Conservation (phyloP, 2,329 filamentous ascomycete species). For the Lomentospora prolificans region DNA sequence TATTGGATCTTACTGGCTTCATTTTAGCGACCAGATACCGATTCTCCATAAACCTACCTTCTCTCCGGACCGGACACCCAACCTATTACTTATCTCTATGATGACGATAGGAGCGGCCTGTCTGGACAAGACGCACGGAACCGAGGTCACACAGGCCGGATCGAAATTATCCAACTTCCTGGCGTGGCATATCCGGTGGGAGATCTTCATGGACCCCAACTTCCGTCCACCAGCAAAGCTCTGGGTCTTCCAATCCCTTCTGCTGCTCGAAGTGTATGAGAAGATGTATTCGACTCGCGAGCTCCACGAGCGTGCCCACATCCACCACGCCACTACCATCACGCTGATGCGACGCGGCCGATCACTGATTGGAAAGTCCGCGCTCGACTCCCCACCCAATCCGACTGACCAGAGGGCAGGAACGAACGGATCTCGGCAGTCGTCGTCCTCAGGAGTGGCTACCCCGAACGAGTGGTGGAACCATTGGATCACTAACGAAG, state of each 20-base stretch:
- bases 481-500: conserved; percentile 90
- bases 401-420: conserved; percentile 47
- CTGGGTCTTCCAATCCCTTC: conserved; percentile 88
- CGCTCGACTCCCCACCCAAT: conserved; percentile 74
- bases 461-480: conserved; percentile 89
- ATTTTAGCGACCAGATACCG: conserved; percentile 89
- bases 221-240: conserved; percentile 88
- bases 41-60: conserved; percentile 95
- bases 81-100: conserved; percentile 74
- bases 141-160: conserved; percentile 63
- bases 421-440: conserved; percentile 45
- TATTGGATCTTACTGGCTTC: conserved; percentile 85
- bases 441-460: conserved; percentile 48
- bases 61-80: conserved; percentile 75
- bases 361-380: conserved; percentile 77
- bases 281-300: conserved; percentile 95
- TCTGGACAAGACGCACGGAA: conserved; percentile 70
- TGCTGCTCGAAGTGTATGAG: conserved; percentile 87
- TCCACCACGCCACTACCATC: conserved; percentile 91
- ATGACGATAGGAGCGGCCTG: conserved; percentile 90
- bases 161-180: conserved; percentile 81
- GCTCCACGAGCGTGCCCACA: conserved; percentile 88
- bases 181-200: conserved; percentile 89
- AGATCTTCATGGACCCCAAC: conserved; percentile 84
- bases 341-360: conserved; percentile 91